Evolutionary conservation across 2,329 filamentous ascomycete species (phyloP), one percentile per base, ranked within the genome.

Genomic region (Trichoderma cornu-damae): DNA sequence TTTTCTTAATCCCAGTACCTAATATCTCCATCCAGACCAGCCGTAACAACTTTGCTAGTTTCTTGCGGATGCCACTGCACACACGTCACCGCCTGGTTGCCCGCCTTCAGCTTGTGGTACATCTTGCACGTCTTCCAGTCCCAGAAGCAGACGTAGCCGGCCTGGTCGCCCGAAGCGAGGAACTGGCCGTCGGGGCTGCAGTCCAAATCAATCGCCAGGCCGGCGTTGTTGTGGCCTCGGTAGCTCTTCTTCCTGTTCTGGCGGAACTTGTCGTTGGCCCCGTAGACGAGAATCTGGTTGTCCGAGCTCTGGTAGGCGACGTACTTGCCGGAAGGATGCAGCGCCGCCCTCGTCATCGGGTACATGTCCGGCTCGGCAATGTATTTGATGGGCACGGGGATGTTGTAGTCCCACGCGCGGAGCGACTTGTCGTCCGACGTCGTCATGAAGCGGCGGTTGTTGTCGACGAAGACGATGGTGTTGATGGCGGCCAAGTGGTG

Each of bases 61-160:
- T 99, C 94, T 74, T 96, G 89, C n/a, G 93, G 91, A 73, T 97
- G 92, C 93, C 94, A 99, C 70, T 89, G 88, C 58, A 94, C 83
- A 63, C 87, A 89, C n/a, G 90, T 90, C 55, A 96, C 80, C 4
- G 92, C 85, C 53, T 87, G 83, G 55, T 90, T 91, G 59, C 89
- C 85, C 22, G 90, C 92, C 73, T 88, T 84, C 63, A 99, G 84
- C 80, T 97, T 97, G 75, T 96, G 90, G 74, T 90, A 96, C 91
- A 99, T 93, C 76, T 96, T 97, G 72, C 93, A 96, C 37, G 91
- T 96, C 82, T 99, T 99, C 90, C 92, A 99, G 73, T 97, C 94
- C 90, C 92, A 99, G 75, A 97, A 96, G 73, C 89, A 96, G 47
- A 96, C 85, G 67, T 84, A 96, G 34, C 95, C 94, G 14, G 84